Percentiles rank a stretch among this genome's conserved stretches.
Conservation (phyloP, 75 land plant species). For the Picea sitchensis region DNA sequence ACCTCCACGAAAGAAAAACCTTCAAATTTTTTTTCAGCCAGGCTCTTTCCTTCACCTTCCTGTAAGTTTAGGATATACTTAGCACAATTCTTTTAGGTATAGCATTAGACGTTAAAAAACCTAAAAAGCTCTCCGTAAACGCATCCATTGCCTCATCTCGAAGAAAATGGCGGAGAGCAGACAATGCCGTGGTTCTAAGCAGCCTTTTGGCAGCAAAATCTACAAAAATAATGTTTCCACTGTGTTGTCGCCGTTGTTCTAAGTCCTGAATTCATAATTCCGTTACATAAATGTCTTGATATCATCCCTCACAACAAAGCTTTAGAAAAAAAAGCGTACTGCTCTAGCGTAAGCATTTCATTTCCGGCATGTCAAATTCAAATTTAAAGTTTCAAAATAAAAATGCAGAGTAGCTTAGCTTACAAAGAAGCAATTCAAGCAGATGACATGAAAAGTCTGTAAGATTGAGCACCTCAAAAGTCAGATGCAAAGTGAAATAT, state of each 20-base stretch:
- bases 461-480: background rate
- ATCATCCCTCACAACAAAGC: no score
- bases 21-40: background rate
- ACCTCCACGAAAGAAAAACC: constrained; percentile 4
- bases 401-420: no score
- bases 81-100: background rate
- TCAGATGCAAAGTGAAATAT: background rate
- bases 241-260: constrained; percentile 1
- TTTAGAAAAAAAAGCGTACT: no score
- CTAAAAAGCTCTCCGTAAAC: background rate
- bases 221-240: background rate
- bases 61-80: constrained; percentile 1
- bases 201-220: background rate
- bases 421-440: no score
- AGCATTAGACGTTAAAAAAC: background rate
- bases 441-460: no score
- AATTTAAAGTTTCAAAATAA: no score
- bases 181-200: background rate
- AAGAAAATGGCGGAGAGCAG: background rate
- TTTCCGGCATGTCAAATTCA: no score
- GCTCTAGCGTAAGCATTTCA: no score
- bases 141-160: background rate
- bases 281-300: no score
- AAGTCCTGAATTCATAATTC: background rate
- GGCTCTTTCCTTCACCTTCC: background rate